phyloP scores from a whole-genome alignment of 2,329 filamentous ascomycete genomes.

The Fonsecaea erecta region DNA sequence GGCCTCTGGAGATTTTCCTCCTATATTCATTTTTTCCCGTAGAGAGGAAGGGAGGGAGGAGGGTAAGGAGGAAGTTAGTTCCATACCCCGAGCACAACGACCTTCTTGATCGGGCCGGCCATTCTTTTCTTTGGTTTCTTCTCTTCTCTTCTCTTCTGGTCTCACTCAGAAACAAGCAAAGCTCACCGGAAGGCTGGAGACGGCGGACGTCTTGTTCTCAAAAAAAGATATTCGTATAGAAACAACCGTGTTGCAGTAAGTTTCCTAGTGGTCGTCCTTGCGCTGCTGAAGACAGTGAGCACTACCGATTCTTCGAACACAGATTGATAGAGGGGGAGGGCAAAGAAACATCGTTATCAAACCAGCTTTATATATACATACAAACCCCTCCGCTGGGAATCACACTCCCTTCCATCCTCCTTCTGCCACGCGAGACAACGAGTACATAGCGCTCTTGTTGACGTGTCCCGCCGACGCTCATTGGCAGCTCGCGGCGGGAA shows the following conservation, averaged over 20 bases:
- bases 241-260: too few species aligned
- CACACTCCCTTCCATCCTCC: neutral
- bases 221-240: too few species aligned
- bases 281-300: too few species aligned
- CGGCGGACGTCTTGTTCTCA: too few species aligned
- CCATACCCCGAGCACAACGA: conserved; percentile 24
- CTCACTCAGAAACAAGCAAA: neutral
- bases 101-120: conserved; percentile 21
- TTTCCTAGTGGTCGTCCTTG: too few species aligned
- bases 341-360: too few species aligned
- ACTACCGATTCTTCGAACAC: too few species aligned
- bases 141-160: neutral
- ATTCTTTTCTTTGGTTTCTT: conserved; percentile 4
- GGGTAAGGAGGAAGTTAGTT: neutral
- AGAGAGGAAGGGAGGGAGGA: neutral
- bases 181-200: neutral
- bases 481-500: neutral
- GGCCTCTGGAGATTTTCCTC: neutral
- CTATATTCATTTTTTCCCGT: neutral
- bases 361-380: neutral
- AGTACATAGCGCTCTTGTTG: neutral
- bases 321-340: too few species aligned
- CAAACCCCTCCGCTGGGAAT: neutral
- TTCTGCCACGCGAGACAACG: neutral
- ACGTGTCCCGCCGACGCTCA: conserved; percentile 2